Percentiles rank a stretch among this genome's conserved stretches.
Conservation (phyloP, 1,284 basidiomycete genomes). For the Ustilago sp. region DNA sequence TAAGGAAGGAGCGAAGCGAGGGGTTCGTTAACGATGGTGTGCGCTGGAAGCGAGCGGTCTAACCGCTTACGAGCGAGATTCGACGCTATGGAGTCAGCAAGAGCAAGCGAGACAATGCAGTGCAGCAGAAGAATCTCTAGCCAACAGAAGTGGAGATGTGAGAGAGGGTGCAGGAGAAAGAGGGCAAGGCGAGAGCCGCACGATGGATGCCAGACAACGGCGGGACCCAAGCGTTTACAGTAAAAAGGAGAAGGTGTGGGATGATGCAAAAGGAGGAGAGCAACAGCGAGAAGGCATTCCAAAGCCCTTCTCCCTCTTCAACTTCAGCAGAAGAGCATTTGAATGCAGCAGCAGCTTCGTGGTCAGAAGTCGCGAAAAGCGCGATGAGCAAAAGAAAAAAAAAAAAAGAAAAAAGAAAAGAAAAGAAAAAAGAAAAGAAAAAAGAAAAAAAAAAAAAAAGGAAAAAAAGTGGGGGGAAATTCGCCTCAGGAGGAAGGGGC, state of each 20-base stretch:
- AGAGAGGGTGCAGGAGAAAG: neutral
- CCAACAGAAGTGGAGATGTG: neutral
- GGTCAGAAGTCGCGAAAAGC: neutral
- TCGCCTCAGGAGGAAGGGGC: conserved; percentile 1
- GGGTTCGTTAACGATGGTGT: neutral
- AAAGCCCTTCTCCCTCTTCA: neutral
- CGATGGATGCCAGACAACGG: conserved; percentile 7
- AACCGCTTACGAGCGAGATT: conserved; percentile 4
- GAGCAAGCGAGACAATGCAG: neutral
- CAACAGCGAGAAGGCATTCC: neutral
- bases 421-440: too few species aligned
- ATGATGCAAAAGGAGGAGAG: too few species aligned
- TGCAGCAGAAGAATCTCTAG: neutral
- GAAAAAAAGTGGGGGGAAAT: conserved; percentile 9
- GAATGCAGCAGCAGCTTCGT: neutral
- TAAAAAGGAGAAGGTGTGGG: too few species aligned
- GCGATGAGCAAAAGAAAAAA: neutral
- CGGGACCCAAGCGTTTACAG: neutral
- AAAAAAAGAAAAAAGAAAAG: too few species aligned
- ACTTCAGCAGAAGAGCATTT: too few species aligned
- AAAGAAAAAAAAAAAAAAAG: neutral
- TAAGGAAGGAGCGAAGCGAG: conserved; percentile 4
- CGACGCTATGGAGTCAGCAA: conserved; percentile 7
- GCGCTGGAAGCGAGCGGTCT: neutral
- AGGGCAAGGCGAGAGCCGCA: neutral